phyloP scores from a whole-genome alignment of 2,329 filamentous ascomycete species.

The Arthroderma uncinatum region DNA sequence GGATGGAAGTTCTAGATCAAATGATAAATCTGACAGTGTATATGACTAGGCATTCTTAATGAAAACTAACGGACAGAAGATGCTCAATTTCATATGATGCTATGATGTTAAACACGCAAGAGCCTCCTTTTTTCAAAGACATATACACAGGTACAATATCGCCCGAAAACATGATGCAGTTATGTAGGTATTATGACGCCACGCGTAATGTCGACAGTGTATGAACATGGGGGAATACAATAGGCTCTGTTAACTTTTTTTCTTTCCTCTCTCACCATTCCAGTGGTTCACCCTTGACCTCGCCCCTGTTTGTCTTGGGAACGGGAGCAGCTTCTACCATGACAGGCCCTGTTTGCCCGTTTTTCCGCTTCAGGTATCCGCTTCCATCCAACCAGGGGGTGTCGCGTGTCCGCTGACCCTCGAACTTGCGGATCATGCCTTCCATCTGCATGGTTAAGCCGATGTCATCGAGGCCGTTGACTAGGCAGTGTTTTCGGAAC shows the following conservation, averaged over 20 bases:
- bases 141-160: neutral
- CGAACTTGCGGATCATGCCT: conserved; percentile 75
- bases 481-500: conserved; percentile 86
- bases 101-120: neutral
- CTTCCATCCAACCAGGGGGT: conserved; percentile 88
- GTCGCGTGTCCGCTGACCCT: conserved; percentile 61
- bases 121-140: neutral
- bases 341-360: conserved; percentile 40
- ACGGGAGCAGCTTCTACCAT: conserved; percentile 58
- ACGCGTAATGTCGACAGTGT: neutral
- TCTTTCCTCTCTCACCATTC: conserved; percentile 59
- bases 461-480: conserved; percentile 93
- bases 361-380: conserved; percentile 55
- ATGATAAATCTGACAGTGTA: neutral
- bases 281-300: conserved; percentile 71
- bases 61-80: no score
- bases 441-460: conserved; percentile 87
- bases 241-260: neutral
- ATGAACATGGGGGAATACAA: neutral
- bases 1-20: no score
- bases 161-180: neutral
- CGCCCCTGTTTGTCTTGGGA: conserved; percentile 78
- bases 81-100: neutral
- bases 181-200: neutral
- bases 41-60: no score